phyloP scores from a whole-genome alignment of 2,329 filamentous ascomycete species.

The Fusarium denticulatum region DNA sequence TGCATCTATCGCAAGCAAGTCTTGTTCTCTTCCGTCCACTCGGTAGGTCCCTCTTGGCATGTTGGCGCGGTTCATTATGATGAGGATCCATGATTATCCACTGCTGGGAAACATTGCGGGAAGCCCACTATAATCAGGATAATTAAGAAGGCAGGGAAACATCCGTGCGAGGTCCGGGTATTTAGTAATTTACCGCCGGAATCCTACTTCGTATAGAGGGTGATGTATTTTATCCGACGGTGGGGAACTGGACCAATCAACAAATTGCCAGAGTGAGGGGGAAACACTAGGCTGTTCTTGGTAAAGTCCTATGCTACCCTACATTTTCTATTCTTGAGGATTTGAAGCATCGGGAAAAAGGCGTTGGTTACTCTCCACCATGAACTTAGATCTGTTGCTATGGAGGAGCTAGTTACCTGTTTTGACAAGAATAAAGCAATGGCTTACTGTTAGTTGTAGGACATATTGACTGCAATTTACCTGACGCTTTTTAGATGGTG shows the following conservation, averaged over 20 bases:
- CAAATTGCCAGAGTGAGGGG: not conserved
- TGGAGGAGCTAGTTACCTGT: accelerated
- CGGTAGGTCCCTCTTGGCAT: not conserved
- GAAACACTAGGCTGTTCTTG: accelerated
- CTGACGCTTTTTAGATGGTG: accelerated
- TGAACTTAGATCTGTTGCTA: accelerated
- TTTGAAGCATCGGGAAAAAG: not conserved
- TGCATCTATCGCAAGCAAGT: not conserved
- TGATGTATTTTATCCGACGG: not conserved
- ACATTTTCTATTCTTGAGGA: not conserved
- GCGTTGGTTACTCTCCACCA: not conserved
- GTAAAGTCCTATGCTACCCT: not conserved
- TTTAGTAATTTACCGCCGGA: not conserved
- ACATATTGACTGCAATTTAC: not conserved
- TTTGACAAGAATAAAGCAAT: not conserved
- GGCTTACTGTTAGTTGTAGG: accelerated
- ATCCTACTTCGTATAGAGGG: no score
- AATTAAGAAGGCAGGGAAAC: not conserved
- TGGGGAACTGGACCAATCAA: not conserved
- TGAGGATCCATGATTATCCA: not conserved
- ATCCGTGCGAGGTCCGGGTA: not conserved
- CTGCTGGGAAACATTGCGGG: not conserved
- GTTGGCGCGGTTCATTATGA: not conserved
- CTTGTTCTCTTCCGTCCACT: not conserved
- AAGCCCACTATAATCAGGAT: not conserved